Percentiles rank a stretch among this genome's conserved stretches.
Conservation (phyloP, 2,329 filamentous ascomycete species). For the Sporothrix sp. region DNA sequence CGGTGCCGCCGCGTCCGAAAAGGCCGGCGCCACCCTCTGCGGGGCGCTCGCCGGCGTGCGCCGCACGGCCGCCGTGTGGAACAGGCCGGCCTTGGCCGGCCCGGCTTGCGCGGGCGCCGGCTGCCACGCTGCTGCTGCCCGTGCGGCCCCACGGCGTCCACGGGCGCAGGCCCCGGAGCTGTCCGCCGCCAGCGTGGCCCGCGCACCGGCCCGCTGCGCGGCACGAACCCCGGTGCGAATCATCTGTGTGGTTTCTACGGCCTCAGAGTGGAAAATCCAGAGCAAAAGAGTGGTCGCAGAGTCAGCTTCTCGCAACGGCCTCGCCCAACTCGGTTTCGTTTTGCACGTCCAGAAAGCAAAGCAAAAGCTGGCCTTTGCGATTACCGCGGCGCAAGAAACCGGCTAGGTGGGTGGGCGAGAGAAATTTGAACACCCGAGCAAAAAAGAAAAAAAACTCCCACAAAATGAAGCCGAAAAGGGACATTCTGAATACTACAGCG, state of each 20-base stretch:
- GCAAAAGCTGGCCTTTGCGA: no score
- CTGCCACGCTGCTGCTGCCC: not conserved
- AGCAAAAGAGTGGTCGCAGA: no score
- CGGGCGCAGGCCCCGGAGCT: not conserved
- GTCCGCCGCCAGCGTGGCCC: not conserved
- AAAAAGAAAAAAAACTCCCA: not conserved
- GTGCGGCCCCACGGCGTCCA: not conserved
- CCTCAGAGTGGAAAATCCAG: no score
- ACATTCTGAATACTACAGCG: conserved; percentile 4
- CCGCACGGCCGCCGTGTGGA: not conserved
- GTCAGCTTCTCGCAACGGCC: no score
- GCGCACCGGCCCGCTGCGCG: not conserved
- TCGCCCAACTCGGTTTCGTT: no score
- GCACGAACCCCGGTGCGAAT: not conserved
- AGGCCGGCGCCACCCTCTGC: not conserved
- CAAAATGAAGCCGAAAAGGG: conserved; percentile 47
- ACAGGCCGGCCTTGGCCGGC: not conserved
- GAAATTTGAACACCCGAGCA: not conserved
- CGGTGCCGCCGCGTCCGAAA: conserved; percentile 31
- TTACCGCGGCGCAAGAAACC: no score
- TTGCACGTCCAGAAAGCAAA: no score
- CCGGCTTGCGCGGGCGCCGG: not conserved
- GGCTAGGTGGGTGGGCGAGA: no score
- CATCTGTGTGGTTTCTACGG: no score
- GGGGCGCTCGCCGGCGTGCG: not conserved